Conservation (phyloP, 768 basidiomycete species). For the Tremella fuciformis region DNA sequence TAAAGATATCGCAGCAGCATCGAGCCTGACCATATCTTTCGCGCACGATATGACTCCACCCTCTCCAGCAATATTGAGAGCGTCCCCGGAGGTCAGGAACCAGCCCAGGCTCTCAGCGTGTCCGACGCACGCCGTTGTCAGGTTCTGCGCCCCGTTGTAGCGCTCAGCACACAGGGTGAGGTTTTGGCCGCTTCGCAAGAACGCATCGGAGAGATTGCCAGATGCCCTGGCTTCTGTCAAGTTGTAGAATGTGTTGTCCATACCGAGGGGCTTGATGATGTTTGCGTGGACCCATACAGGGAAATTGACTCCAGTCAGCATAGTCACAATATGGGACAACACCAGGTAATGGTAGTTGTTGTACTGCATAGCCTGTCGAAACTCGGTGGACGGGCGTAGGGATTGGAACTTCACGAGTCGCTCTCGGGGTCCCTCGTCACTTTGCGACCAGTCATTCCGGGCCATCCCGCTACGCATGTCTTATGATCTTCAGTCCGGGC, state of each 20-base stretch:
- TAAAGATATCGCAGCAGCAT: neutral
- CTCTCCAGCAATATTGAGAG: constrained; percentile 25
- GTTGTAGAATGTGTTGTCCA: constrained; percentile 34
- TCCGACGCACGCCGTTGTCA: constrained; percentile 15
- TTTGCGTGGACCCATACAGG: constrained; percentile 27
- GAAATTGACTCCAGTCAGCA: constrained; percentile 22
- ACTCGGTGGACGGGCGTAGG: constrained; percentile 35
- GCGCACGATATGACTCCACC: constrained; percentile 37
- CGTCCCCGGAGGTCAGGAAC: constrained; percentile 21
- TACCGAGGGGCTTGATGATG: constrained; percentile 36
- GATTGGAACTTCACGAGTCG: constrained; percentile 16
- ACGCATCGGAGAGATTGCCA: constrained; percentile 26
- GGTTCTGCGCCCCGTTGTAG: constrained; percentile 1
- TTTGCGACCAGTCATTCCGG: neutral
- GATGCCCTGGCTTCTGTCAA: constrained; percentile 17
- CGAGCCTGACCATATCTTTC: constrained; percentile 37
- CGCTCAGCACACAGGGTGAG: constrained; percentile 12
- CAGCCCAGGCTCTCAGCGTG: constrained; percentile 14
- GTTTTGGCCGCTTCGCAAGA: constrained; percentile 14
- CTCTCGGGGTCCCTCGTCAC: too few species aligned
- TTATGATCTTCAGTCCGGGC: constrained; percentile 3
- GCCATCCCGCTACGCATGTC: constrained; percentile 6
- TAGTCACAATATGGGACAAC: constrained; percentile 26
- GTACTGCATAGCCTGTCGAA: constrained; percentile 43
- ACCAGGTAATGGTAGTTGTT: constrained; percentile 38